These are phyloP conservation scores for Phlyctochytrium arcticum DNA, from an alignment of 192 early-diverging fungal genomes.

Conservation along the genomic window DNA sequence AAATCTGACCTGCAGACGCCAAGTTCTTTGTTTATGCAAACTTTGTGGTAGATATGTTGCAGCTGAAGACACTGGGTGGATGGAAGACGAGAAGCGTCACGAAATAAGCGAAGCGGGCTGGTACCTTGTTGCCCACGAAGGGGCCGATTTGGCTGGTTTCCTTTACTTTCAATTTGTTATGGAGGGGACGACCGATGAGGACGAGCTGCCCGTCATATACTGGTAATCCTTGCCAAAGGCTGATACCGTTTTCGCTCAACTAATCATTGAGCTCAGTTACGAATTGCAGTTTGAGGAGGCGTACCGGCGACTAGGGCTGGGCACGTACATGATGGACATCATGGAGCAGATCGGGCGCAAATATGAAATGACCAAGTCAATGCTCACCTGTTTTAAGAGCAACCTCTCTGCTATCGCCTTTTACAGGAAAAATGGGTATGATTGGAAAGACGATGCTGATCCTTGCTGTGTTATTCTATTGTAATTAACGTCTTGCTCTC, in stretches of 20 bases:
- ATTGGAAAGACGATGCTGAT: neutral
- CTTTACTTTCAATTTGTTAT: conserved; percentile 59
- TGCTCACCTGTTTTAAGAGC: conserved; percentile 69
- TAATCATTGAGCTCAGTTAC: conserved; percentile 40
- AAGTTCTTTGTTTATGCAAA: neutral
- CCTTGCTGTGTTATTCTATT: neutral
- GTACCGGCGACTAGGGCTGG: conserved; percentile 49
- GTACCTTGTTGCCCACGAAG: conserved; percentile 46
- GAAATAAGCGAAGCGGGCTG: conserved; percentile 57
- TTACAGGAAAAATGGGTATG: conserved; percentile 56
- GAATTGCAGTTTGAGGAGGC: conserved; percentile 56
- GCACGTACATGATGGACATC: conserved; percentile 51
- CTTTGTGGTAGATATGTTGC: conserved; percentile 44
- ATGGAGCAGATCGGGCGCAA: conserved; percentile 47
- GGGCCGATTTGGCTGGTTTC: conserved; percentile 41
- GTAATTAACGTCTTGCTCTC: neutral
- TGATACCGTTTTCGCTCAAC: neutral
- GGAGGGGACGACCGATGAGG: conserved; percentile 36
- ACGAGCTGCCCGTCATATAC: conserved; percentile 45
- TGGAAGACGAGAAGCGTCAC: conserved; percentile 44
- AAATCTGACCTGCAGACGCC: neutral
- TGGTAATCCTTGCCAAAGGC: conserved; percentile 46
- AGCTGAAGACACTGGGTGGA: conserved; percentile 65
- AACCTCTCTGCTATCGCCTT: conserved; percentile 61
- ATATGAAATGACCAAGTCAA: conserved; percentile 56